Evolutionary conservation across 495 filamentous ascomycete genomes (phyloP).

Genomic region (Xylaria acuta): DNA sequence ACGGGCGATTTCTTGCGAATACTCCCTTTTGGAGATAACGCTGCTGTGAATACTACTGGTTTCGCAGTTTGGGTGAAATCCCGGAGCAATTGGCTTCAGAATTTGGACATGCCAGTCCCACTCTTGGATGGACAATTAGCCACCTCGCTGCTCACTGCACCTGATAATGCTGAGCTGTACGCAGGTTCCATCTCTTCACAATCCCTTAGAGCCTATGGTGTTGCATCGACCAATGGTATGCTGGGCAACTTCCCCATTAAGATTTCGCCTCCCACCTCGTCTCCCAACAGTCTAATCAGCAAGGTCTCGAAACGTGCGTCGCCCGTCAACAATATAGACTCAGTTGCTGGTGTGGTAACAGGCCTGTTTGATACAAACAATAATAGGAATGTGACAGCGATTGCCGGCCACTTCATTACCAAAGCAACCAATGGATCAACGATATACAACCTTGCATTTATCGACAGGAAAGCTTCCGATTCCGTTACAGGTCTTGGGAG

Average conservation of each 20-base stretch:
- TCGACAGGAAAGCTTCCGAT: constrained; percentile 63
- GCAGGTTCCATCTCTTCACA: constrained; percentile 80
- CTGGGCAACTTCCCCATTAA: constrained; percentile 66
- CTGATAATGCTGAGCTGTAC: constrained; percentile 68
- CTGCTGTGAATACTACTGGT: constrained; percentile 66
- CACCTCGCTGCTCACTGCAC: constrained; percentile 63
- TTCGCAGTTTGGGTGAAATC: constrained; percentile 97
- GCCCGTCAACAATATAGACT: constrained; percentile 47
- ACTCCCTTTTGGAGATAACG: constrained; percentile 66
- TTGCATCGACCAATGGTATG: constrained; percentile 64
- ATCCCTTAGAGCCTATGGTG: constrained; percentile 69
- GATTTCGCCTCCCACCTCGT: constrained; percentile 54
- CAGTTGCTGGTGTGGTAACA: constrained; percentile 67
- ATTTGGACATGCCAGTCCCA: constrained; percentile 70
- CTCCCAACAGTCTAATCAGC: constrained; percentile 32
- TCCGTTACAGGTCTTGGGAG: constrained; percentile 72
- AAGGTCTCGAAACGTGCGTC: constrained; percentile 63
- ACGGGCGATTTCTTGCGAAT: constrained; percentile 82
- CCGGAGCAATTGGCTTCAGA: constrained; percentile 84
- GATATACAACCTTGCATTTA: constrained; percentile 78
- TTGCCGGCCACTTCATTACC: constrained; percentile 87
- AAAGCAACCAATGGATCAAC: constrained; percentile 70
- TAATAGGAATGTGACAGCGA: constrained; percentile 78
- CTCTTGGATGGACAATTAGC: constrained; percentile 74
- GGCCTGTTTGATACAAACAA: constrained; percentile 77